Evolutionary conservation across 1,284 basidiomycete species (phyloP).

Genomic region (Grifola frondosa): DNA sequence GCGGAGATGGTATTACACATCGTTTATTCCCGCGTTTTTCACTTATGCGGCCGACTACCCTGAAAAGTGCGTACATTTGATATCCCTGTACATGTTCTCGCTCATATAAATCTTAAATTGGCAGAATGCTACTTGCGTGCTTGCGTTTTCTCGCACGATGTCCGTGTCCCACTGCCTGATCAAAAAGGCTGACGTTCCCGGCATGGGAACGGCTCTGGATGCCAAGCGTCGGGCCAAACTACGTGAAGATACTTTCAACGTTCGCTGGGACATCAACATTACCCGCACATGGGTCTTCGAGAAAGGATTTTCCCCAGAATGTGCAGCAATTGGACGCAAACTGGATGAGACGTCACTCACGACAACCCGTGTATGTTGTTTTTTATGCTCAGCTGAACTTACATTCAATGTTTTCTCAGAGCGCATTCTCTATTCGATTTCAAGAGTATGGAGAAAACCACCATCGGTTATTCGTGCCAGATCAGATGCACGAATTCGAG

Average conservation of each 20-base stretch:
- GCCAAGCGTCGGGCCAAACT: background rate
- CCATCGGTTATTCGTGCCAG: constrained; percentile 17
- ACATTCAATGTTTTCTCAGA: constrained; percentile 21
- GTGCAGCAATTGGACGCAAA: background rate
- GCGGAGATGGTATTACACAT: constrained; percentile 21
- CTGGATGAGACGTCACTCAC: constrained; percentile 3
- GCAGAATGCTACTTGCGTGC: constrained; percentile 12
- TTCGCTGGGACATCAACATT: background rate
- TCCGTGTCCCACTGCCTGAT: constrained; percentile 34
- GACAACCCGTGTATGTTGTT: background rate
- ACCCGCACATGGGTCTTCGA: constrained; percentile 8
- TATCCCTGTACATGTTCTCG: constrained; percentile 5
- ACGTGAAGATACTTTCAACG: constrained; percentile 1
- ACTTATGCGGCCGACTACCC: constrained; percentile 32
- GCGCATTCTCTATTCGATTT: constrained; percentile 30
- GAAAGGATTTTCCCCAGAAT: constrained; percentile 2
- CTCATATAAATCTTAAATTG: constrained; percentile 21
- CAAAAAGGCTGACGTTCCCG: constrained; percentile 16
- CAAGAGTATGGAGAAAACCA: constrained; percentile 12
- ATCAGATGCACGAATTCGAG: constrained; percentile 28
- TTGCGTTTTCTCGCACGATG: constrained; percentile 18
- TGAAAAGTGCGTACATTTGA: constrained; percentile 25
- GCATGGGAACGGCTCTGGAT: constrained; percentile 9
- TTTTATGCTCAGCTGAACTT: background rate
- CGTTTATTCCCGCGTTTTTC: constrained; percentile 27